These are phyloP conservation scores for Ajuga chamaepitys DNA, from an alignment of 257 asterid genomes.

Conservation along the genomic window DNA sequence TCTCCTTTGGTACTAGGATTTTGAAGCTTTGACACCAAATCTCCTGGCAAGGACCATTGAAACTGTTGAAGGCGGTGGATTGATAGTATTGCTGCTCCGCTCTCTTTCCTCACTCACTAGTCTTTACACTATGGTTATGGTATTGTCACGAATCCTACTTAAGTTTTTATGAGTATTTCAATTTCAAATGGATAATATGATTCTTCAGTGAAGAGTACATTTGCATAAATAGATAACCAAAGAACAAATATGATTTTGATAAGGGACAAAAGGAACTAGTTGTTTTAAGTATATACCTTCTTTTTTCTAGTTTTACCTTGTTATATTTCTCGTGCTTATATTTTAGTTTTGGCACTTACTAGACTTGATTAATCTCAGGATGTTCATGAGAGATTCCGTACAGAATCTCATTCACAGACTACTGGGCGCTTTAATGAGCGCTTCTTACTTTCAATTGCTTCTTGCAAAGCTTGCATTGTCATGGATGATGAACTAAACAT, in stretches of 20 bases:
- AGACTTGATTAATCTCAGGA: slow-evolving; percentile 56
- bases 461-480: slow-evolving; percentile 85
- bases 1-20: slow-evolving; percentile 44
- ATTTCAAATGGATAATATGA: background rate
- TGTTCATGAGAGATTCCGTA: slow-evolving; percentile 91
- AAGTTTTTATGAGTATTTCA: background rate
- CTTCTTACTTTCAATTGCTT: slow-evolving; percentile 82
- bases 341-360: slow-evolving; percentile 5
- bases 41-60: slow-evolving; percentile 97
- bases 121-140: slow-evolving; percentile 95
- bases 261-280: background rate
- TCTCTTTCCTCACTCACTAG: slow-evolving; percentile 82
- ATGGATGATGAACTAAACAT: slow-evolving; percentile 96
- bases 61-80: slow-evolving; percentile 99
- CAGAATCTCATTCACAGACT: slow-evolving; percentile 81
- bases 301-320: background rate
- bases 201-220: background rate
- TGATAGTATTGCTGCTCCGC: slow-evolving; percentile 80
- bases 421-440: slow-evolving; percentile 94
- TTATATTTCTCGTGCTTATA: background rate
- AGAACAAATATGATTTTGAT: background rate
- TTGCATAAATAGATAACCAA: background rate
- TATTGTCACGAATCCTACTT: slow-evolving; percentile 21
- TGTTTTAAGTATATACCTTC: background rate
- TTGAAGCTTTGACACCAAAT: slow-evolving; percentile 97